Percentiles rank a stretch among this genome's conserved stretches.
Conservation (phyloP, 139 green algal species). For the Trebouxia sp. region DNA sequence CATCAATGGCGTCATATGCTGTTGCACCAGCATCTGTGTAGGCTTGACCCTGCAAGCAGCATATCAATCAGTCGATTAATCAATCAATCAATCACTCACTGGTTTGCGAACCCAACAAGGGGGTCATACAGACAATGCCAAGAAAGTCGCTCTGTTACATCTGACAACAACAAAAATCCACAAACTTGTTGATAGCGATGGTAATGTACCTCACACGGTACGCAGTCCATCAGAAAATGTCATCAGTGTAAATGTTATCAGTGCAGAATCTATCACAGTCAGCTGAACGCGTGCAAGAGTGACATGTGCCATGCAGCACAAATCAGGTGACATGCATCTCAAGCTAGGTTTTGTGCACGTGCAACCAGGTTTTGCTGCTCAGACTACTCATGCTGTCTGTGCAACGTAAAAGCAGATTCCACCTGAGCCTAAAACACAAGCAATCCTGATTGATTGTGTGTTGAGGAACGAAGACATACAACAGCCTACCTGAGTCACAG, state of each 20-base stretch:
- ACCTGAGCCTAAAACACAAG: no score
- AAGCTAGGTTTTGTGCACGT: background rate
- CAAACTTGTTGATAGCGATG: background rate
- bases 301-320: no score
- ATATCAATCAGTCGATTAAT: no score
- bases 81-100: no score
- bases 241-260: background rate
- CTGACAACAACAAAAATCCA: background rate
- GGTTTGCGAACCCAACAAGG: background rate
- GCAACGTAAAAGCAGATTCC: no score
- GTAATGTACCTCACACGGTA: background rate
- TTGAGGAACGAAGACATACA: background rate
- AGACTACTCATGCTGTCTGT: no score
- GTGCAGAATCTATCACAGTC: background rate
- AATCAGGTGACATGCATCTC: no score
- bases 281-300: background rate
- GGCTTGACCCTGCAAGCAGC: background rate
- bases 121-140: background rate
- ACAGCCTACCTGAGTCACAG: conserved; percentile 1
- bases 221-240: no score
- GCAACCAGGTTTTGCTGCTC: no score
- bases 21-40: conserved; percentile 5
- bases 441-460: no score
- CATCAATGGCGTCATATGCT: conserved; percentile 6
- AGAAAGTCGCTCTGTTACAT: background rate